Evolutionary conservation across 2,329 filamentous ascomycete genomes (phyloP).

Genomic region (Alternaria consortialis): DNA sequence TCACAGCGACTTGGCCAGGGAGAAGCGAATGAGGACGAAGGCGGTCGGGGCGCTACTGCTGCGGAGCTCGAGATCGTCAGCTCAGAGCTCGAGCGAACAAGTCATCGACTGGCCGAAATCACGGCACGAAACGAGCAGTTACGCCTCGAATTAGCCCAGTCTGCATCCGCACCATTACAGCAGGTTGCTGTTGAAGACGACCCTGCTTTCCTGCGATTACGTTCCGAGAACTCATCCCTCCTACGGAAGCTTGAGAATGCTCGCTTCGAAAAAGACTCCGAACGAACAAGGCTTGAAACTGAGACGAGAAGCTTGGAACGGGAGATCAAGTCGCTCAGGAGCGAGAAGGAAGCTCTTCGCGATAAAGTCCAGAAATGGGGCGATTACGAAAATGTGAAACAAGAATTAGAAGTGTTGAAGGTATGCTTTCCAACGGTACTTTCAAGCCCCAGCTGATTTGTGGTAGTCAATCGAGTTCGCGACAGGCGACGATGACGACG

Average conservation of each 20-base stretch:
- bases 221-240: slow-evolving; percentile 92
- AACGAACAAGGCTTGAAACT: slow-evolving; percentile 78
- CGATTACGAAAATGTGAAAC: slow-evolving; percentile 96
- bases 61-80: slow-evolving; percentile 94
- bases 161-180: slow-evolving; percentile 74
- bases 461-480: slow-evolving; percentile 89
- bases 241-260: slow-evolving; percentile 86
- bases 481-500: slow-evolving; percentile 76
- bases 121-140: slow-evolving; percentile 95
- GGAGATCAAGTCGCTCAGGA: slow-evolving; percentile 75
- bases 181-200: slow-evolving; percentile 81
- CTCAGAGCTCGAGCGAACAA: slow-evolving; percentile 90
- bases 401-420: slow-evolving; percentile 94
- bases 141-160: slow-evolving; percentile 87
- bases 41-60: slow-evolving; percentile 73
- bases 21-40: slow-evolving; percentile 68
- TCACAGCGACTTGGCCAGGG: slow-evolving; percentile 85
- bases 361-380: slow-evolving; percentile 86
- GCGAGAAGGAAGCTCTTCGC: slow-evolving; percentile 82
- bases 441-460: slow-evolving; percentile 17
- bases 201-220: slow-evolving; percentile 83
- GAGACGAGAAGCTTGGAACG: slow-evolving; percentile 82
- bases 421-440: slow-evolving; percentile 40
- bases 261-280: slow-evolving; percentile 82
- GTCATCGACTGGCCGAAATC: slow-evolving; percentile 84